These are phyloP conservation scores for Leptomonas seymouri DNA, from an alignment of 208 protist genomes.

Conservation along the genomic window DNA sequence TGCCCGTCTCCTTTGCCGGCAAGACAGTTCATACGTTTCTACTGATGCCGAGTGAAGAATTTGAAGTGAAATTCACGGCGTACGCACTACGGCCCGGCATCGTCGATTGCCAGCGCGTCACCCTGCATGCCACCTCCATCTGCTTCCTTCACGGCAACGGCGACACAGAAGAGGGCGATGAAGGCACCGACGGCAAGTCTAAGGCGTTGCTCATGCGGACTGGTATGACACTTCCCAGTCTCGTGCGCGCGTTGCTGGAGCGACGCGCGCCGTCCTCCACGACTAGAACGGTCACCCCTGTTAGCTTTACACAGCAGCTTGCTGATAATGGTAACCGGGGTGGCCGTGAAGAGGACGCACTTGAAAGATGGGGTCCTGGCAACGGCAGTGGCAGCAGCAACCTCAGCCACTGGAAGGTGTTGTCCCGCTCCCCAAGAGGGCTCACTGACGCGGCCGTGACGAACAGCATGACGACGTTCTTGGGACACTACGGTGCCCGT, in stretches of 20 bases:
- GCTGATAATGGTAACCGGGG: not conserved
- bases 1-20: slow-evolving; percentile 62
- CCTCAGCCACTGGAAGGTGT: slow-evolving; percentile 4
- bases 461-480: slow-evolving; percentile 9
- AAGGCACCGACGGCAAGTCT: not conserved
- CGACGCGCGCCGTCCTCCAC: slow-evolving; percentile 7
- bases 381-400: not conserved
- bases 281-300: slow-evolving; percentile 3
- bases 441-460: not conserved
- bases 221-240: slow-evolving; percentile 26
- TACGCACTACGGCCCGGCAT: slow-evolving; percentile 63
- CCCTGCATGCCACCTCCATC: slow-evolving; percentile 47
- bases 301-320: slow-evolving; percentile 3
- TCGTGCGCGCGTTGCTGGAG: slow-evolving; percentile 20
- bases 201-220: slow-evolving; percentile 24
- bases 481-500: slow-evolving; percentile 20
- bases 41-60: slow-evolving; percentile 61
- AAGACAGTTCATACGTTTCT: slow-evolving; percentile 66
- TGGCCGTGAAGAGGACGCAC: not conserved
- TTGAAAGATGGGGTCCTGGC: not conserved
- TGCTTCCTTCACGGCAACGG: slow-evolving; percentile 27
- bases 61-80: slow-evolving; percentile 64
- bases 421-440: not conserved
- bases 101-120: slow-evolving; percentile 68
- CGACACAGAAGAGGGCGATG: not conserved